Conservation (phyloP, 2,329 filamentous ascomycete species). For the Neodidymelliopsis sp. region DNA sequence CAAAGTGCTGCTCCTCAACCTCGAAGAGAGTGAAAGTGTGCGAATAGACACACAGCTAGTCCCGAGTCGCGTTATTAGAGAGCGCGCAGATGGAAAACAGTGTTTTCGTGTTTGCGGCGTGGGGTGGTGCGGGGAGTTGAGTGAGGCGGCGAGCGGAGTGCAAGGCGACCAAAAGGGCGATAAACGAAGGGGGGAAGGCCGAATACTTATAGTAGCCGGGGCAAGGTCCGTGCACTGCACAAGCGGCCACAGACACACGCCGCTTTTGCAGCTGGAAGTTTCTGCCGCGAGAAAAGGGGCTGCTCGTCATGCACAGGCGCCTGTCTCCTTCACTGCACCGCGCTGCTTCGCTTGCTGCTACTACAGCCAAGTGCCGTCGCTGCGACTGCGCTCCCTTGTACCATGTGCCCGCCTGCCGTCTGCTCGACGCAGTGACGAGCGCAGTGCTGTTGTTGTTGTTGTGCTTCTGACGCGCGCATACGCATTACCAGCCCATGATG, state of each 20-base stretch:
- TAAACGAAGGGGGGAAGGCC: constrained; percentile 33
- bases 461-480: constrained; percentile 1
- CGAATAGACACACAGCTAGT: constrained; percentile 31
- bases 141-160: constrained; percentile 37
- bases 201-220: constrained; percentile 32
- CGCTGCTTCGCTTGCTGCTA: constrained; percentile 21
- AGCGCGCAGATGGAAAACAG: constrained; percentile 40
- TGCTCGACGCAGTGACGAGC: background rate
- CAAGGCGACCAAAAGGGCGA: constrained; percentile 39
- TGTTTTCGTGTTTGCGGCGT: constrained; percentile 38
- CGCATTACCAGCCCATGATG: constrained; percentile 30
- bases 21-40: constrained; percentile 44
- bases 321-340: constrained; percentile 21
- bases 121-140: constrained; percentile 34
- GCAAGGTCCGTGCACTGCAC: constrained; percentile 16
- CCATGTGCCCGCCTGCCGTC: constrained; percentile 1
- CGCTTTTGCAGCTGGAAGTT: constrained; percentile 39
- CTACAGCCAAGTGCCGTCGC: constrained; percentile 4
- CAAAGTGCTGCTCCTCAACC: constrained; percentile 31
- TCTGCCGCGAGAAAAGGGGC: constrained; percentile 37
- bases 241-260: constrained; percentile 22
- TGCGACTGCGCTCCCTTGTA: background rate
- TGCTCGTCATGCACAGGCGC: constrained; percentile 29
- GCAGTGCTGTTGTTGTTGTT: constrained; percentile 14
- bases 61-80: constrained; percentile 39